Evolutionary conservation across 139 green algal species (phyloP).

Genomic region (Mesotaenium endlicherianum): DNA sequence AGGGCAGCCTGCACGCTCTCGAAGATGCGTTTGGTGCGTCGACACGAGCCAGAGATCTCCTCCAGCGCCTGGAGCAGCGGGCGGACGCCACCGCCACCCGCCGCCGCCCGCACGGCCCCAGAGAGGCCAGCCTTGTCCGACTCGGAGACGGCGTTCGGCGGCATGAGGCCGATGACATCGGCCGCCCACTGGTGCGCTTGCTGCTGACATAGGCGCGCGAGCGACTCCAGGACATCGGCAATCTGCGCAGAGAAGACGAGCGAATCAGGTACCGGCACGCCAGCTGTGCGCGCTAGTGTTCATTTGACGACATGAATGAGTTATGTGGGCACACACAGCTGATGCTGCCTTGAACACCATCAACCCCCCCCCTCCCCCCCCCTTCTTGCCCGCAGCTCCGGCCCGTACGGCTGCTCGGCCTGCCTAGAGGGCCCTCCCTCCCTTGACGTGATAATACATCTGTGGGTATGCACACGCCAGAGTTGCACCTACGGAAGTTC

Average conservation of each 20-base stretch:
- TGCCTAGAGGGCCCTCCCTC: not conserved
- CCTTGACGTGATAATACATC: too few relatives aligned
- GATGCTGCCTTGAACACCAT: not conserved
- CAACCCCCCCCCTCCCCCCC: not conserved
- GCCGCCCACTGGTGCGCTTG: not conserved
- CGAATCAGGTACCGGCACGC: too few relatives aligned
- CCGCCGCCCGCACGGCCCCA: not conserved
- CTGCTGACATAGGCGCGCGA: not conserved
- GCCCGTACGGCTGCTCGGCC: not conserved
- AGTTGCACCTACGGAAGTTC: too few relatives aligned
- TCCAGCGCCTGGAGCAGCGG: slow-evolving; percentile 8
- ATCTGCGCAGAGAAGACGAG: not conserved
- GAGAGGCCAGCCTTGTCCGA: not conserved
- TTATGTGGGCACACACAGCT: not conserved
- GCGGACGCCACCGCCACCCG: not conserved
- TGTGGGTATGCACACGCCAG: too few relatives aligned
- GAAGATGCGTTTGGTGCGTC: slow-evolving; percentile 25
- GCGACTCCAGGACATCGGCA: not conserved
- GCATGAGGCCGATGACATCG: not conserved
- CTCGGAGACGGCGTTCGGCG: not conserved
- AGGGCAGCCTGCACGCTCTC: slow-evolving; percentile 28
- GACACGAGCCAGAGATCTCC: slow-evolving; percentile 19
- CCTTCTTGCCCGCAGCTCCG: not conserved
- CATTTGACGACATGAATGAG: not conserved
- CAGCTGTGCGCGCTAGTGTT: too few relatives aligned